Base-by-base conservation (phyloP, 306 rosid species). In the Vigna nakashimae region DNA sequence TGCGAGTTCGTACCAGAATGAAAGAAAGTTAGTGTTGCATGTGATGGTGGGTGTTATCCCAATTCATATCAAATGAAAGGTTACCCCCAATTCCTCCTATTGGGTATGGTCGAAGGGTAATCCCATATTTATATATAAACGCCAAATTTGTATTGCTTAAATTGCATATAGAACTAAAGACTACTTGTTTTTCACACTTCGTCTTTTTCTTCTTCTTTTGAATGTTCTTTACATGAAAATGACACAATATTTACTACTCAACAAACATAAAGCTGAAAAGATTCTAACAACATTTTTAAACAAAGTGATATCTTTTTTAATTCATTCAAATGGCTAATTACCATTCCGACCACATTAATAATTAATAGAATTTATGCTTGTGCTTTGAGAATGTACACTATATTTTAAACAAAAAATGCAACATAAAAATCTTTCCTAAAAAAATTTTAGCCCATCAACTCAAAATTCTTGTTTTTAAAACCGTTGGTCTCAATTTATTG, bases 201-300 rank as follows among this genome's bases (percentile, higher is more conserved):
- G 15, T 4, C 12, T 45, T 46, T 14, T 20, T 32, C 20, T 22
- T 30, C 34, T 55, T 55, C 26, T 55, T 51, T 18, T 58, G 30
- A 15, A 14, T 46, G 69, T 68, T 78, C 48, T 32, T 20, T 34
- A 55, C 16, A n/a, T 50, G 55, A 70, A 59, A 60, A 48, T 20
- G 64, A 60, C 22, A 59, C 4, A 18, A 30, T 68, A 59, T 78
- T 78, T 63, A 32, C 34, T 7, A 49, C 12, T 13, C 63, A 62
- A 48, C 51, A 75, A 17, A 57, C 24, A 16, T 65, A 4, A 69
- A 58, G 76, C 4, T 11, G 18, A 1, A 49, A 78, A 45, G 81
- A 77, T 67, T 56, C 81, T 17, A 5, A 22, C 7, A 36, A 34
- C 18, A 70, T 18, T 50, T 60, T 40, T 26, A 16, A 38, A 40